Evolutionary conservation across 2,329 filamentous ascomycete genomes (phyloP).

Genomic region (Cytospora piceicola): DNA sequence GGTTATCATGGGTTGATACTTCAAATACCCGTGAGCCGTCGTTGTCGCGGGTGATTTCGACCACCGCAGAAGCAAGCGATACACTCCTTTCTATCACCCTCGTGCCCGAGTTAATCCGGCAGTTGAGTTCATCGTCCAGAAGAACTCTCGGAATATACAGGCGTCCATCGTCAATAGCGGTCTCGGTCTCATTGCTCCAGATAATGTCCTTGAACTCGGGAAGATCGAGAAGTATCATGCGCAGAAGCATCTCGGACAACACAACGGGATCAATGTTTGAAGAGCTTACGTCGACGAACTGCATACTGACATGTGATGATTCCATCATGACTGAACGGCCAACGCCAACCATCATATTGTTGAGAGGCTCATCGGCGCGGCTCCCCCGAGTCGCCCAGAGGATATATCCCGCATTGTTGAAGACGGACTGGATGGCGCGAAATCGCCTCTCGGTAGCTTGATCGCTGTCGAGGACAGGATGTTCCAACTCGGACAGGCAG

Average conservation of each 20-base stretch:
- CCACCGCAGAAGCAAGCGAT: too few relatives aligned
- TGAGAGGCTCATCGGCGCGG: too few relatives aligned
- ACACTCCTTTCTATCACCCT: background rate
- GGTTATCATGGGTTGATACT: too few relatives aligned
- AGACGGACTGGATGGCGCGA: background rate
- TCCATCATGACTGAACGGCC: conserved; percentile 7
- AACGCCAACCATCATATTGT: background rate
- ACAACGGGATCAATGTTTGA: background rate
- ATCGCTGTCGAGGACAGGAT: too few relatives aligned
- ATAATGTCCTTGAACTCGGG: background rate
- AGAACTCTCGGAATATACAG: conserved; percentile 2
- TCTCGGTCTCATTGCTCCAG: conserved; percentile 12
- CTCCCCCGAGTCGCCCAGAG: conserved; percentile 3
- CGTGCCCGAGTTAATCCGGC: background rate
- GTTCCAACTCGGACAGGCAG: conserved; percentile 2
- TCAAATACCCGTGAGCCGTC: too few relatives aligned
- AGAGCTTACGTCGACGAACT: conserved; percentile 1
- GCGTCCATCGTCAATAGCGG: background rate
- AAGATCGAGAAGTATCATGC: background rate
- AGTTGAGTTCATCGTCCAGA: conserved; percentile 5
- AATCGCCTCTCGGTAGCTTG: background rate
- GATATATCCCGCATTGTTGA: background rate
- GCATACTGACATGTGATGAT: background rate
- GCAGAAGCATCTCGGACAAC: background rate
- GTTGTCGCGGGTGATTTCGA: too few relatives aligned